Conservation (phyloP, 495 filamentous ascomycete species). For the Aspergillus conjunctus region DNA sequence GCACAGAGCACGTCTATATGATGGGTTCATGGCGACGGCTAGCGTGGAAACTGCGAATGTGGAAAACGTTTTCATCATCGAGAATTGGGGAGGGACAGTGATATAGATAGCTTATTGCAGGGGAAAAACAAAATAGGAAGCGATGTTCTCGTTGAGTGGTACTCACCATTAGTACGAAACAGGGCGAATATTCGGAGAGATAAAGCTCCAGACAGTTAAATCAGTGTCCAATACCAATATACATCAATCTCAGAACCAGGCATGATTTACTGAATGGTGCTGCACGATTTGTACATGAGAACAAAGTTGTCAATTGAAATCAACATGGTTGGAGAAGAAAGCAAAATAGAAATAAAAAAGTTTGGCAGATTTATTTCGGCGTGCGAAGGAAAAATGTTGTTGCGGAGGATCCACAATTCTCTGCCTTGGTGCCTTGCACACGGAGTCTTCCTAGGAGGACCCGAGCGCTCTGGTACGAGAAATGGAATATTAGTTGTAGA, state of each 20-base stretch:
- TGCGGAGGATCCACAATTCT: slow-evolving; percentile 2
- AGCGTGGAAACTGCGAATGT: slow-evolving; percentile 60
- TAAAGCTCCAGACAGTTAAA: neutral
- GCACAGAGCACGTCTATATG: slow-evolving; percentile 38
- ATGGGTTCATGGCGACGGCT: slow-evolving; percentile 44
- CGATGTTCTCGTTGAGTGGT: neutral
- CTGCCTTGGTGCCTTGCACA: slow-evolving; percentile 13
- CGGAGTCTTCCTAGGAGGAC: too few relatives aligned
- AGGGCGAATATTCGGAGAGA: neutral
- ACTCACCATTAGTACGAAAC: neutral
- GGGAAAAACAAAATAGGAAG: neutral
- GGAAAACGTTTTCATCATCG: slow-evolving; percentile 55
- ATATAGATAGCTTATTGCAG: neutral
- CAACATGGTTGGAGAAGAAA: neutral
- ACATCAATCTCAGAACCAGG: neutral
- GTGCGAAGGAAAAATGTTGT: slow-evolving; percentile 11
- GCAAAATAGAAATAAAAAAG: neutral
- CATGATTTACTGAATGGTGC: too few relatives aligned
- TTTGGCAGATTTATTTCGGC: neutral
- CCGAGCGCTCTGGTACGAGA: too few relatives aligned
- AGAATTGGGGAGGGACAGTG: slow-evolving; percentile 15
- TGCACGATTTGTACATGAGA: too few relatives aligned
- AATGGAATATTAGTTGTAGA: neutral
- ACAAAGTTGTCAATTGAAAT: neutral
- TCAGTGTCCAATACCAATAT: neutral